Evolutionary conservation across 306 rosid genomes (phyloP).

Genomic region (Trichosanthes cucumerina): DNA sequence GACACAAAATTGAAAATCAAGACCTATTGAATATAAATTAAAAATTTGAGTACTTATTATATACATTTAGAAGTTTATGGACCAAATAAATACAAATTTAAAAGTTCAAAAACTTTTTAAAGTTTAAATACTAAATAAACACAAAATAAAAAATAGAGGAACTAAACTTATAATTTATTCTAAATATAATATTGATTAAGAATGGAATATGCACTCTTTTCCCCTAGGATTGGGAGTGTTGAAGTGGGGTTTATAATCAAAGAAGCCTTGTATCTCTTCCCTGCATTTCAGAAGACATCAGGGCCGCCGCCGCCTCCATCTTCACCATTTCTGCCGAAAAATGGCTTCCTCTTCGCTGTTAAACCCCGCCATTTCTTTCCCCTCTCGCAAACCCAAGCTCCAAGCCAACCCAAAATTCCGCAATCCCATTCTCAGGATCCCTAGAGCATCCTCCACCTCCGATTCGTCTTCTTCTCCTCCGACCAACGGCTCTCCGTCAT

Average conservation of each 20-base stretch:
- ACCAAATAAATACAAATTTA: no score
- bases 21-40: no score
- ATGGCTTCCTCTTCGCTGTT: slow-evolving; percentile 41
- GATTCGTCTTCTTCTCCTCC: slow-evolving; percentile 18
- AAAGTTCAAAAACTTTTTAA: no score
- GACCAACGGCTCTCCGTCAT: slow-evolving; percentile 11
- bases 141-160: no score
- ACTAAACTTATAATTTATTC: no score
- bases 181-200: no score
- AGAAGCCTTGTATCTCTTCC: background rate
- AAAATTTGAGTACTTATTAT: no score
- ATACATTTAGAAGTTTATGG: no score
- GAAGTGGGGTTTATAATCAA: background rate
- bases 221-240: background rate
- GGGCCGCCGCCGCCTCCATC: background rate
- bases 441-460: slow-evolving; percentile 32
- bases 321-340: background rate
- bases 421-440: slow-evolving; percentile 5
- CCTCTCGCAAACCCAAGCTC: slow-evolving; percentile 17
- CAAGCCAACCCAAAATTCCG: background rate
- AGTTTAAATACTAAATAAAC: no score
- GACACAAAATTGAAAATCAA: no score
- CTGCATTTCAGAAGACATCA: no score
- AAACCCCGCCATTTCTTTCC: slow-evolving; percentile 31
- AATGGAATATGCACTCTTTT: no score